Evolutionary conservation across 306 rosid genomes (phyloP), one percentile per base, ranked within the genome.

Genomic region (Acmispon strigosus): DNA sequence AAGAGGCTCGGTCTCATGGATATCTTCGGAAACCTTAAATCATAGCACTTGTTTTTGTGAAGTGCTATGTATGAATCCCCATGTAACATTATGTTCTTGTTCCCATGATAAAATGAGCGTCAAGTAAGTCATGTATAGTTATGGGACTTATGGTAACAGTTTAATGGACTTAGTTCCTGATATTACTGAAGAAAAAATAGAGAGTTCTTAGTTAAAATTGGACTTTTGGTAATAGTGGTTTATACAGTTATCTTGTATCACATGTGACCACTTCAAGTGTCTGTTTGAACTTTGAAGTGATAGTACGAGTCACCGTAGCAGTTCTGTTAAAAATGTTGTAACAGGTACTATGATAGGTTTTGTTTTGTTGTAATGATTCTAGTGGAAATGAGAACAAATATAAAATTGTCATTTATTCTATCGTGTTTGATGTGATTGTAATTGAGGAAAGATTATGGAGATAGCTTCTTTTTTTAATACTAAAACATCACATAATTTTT

Each of bases 1-100:
- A 86, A 84, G 84, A 90, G 83, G 73, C 78, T 88, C 29, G 84
- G 88, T 73, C 82, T 88, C 58, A 72, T 62, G 11, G 89, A 90
- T 65, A 82, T 87, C 43, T 76, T 85, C 73, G 34, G 78, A 65
- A 43, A 56, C 62, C 83, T 76, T 12, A 75, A 51, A 50, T 47
- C 72, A 62, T 77, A 56, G 81, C 84, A 57, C 75, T 62, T 73
- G 13, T 70, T 70, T 74, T 75, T 77, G 53, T n/a, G 12, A 70
- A 78, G 68, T 43, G 81, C 64, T 12, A 1, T 69, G 59, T 10
- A 32, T 32, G 59, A 53, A 42, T 49, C 42, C 54, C 22, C 12
- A 36, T 73, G 76, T 71, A 75, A 34, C 48, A 36, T 72, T 71
- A 49, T 76, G 44, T 75, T 68, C 44, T 73, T 68, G 66, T 39